Base-by-base conservation (phyloP, 73 alveolate genomes). In the Tetrahymena elliotti region DNA sequence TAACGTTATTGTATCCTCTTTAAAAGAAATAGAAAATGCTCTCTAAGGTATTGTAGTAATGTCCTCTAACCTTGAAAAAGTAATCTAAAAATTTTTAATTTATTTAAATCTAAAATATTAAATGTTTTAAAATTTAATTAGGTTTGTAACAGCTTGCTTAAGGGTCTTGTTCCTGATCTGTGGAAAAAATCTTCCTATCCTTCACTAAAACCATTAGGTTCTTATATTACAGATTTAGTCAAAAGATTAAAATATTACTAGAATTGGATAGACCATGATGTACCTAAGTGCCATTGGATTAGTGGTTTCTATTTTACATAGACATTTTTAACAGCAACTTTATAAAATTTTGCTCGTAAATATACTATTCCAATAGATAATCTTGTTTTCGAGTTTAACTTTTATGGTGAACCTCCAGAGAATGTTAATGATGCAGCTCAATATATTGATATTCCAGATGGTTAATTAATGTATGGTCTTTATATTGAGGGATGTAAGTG, bases 121-220 rank as follows among this genome's bases (percentile, higher is more conserved):
- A 8, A 13, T 0, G 13, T 10, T 18, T 12, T 12, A 47, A 47
- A 2, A 12, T 47, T 47, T 47, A 47, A 10, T 18, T 8, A 68
- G 88, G 88, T 98, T 95, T 98, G 96, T 96, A 96, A 96, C 83
- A 94, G 98, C 93, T 93, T 98, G 93, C 93, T 97, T 47, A 97
- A 95, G 96, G 97, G 98, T 95, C 95, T 96, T 93, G 99, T 98
- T 53, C 99, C 99, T 40, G 98, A 98, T 33, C 93, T 97, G 93
- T 98, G 99, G 99, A 97, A 95, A 47, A 96, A 96, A 96, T 95
- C 96, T 31, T 99, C 99, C 13, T 98, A 98, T 93, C 99, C 99
- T 47, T 97, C 99, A 24, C 93, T 97, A 68, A 98, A 98, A 84
- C 98, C 99, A 68, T 95, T 98, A 53, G 97, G 98, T 3, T 97